Evolutionary conservation across 352 stramenopile species (phyloP).

Genomic region (Phytophthora sp.): DNA sequence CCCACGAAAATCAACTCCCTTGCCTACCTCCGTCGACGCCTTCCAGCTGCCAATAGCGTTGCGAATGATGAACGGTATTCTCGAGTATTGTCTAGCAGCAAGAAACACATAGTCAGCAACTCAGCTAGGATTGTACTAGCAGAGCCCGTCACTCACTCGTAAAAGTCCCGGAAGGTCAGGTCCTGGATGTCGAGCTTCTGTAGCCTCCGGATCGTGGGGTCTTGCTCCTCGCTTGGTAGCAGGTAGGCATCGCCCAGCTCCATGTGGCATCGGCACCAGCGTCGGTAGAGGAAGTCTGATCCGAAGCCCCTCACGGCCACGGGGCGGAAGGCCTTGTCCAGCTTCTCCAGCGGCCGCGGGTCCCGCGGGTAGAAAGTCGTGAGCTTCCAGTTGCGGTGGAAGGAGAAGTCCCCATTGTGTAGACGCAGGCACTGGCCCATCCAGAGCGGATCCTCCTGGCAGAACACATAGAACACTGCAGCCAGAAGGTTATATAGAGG

Average conservation of each 20-base stretch:
- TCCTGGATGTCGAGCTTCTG: conserved; percentile 61
- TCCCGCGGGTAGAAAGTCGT: conserved; percentile 80
- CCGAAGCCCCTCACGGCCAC: conserved; percentile 46
- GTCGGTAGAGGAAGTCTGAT: conserved; percentile 87
- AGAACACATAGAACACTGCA: conserved; percentile 84
- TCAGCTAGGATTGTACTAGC: not conserved
- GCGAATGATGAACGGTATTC: conserved; percentile 75
- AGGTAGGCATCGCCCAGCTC: conserved; percentile 57
- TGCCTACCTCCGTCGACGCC: conserved; percentile 60
- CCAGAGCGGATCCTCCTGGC: conserved; percentile 82
- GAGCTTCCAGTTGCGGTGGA: conserved; percentile 71
- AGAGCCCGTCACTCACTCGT: conserved; percentile 55
- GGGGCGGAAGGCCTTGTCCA: conserved; percentile 32
- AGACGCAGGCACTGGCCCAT: conserved; percentile 80
- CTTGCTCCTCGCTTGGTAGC: conserved; percentile 46
- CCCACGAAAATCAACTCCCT: not conserved
- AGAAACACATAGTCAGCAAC: conserved; percentile 8
- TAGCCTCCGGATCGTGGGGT: conserved; percentile 56
- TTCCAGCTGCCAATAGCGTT: conserved; percentile 76
- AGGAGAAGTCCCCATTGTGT: conserved; percentile 74
- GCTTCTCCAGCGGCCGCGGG: conserved; percentile 36
- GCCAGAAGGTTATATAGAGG: not conserved
- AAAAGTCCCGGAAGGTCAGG: conserved; percentile 73
- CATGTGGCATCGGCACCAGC: conserved; percentile 88
- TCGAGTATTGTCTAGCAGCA: conserved; percentile 63